Base-by-base conservation (phyloP, 768 basidiomycete genomes). In the Austroboletus eburneus region DNA sequence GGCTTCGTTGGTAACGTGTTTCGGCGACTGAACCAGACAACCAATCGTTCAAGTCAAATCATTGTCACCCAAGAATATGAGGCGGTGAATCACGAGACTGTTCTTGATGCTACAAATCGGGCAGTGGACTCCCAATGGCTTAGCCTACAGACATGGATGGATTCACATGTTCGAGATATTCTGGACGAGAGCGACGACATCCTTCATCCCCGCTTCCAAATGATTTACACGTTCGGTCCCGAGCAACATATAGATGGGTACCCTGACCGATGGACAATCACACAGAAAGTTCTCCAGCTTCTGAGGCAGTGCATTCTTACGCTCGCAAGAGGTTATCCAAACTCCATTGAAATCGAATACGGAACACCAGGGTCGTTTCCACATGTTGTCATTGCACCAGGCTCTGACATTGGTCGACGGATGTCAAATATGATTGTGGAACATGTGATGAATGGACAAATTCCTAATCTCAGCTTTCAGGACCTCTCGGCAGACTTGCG, bases 131-230 rank as follows among this genome's bases (percentile, higher is more conserved):
- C 27, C 5, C 5, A 27, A 9, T 42, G 45, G 34, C 51, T 53
- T 39, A 39, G 25, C 18, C 16, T 34, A 5, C 33, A 34, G 14
- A 34, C 5, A 14, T 34, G 9, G 33, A 5, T 34, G 48, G 45
- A 54, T 32, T 45, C 37, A 5, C 16, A n/a, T 34, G 33, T 14
- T 12, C 33, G 33, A 18, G 54, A 56, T 25, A 51, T 59, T n/a
- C 43, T 59, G 1, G 58, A 59, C 23, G 58, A 59, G 30, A 56
- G 52, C 17, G 58, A 59, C 29, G 58, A 52, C 30, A 50, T 49
- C 22, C 52, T 69, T 22, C 50, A 64, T 32, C 44, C 62, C 33
- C 33, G 33, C 7, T 34, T 34, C 33, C 33, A 34, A n/a, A 5
- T 34, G 12, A 34, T 34, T 5, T 34, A 34, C 16, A 34, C 33